Base-by-base conservation (phyloP, 2,329 filamentous ascomycete species). In the Epicoccum sorghinum region DNA sequence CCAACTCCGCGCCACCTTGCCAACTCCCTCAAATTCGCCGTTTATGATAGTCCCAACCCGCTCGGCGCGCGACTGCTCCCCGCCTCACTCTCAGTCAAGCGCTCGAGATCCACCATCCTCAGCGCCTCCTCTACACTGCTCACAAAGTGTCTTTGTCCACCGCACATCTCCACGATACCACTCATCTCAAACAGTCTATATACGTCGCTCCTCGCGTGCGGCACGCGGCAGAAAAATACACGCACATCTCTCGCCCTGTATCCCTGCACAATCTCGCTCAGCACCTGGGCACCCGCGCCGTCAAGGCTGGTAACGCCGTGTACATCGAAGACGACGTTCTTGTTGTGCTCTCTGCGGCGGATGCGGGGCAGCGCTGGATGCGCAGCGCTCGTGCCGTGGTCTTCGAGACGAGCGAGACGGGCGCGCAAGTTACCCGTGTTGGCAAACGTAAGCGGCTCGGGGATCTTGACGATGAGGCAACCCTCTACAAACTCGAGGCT, bases 301-400 rank as follows among this genome's bases (percentile, higher is more conserved):
- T 99, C 95, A 66, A 99, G 87, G 25, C 89, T 89, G 0, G 93
- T 96, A 3, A 99, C 95, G n/a, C 95, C 95, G 65, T 98, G 93
- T 7, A 98, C 92, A 71, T 99, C 95, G 68, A 99, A 98, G 58
- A 99, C 92, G 73, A 99, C 82, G 69, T 96, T 97, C 64, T 87
- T 85, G 72, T 97, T 97, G 67, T 90, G 87, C 57, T 93, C 89
- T n/a, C 86, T 83, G 24, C 83, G 80, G 4, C 93, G 84, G 12
- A 96, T 81, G 3, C 90, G 84, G 0, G 95, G 95, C 14, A 97
- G 80, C 0, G 93, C 93, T 0, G 95, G 95, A 66, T 98, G 95
- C 0, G 90, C 91, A 47, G 84, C 81, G 40, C 81, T 87, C 0
- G 91, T 93, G n/a, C 95, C 95, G 68, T 98, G 96, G 22, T 92